Percentiles rank a stretch among this genome's conserved stretches.
phyloP scores from a whole-genome alignment of 495 filamentous ascomycete species.

The Corynascus novoguineensis region DNA sequence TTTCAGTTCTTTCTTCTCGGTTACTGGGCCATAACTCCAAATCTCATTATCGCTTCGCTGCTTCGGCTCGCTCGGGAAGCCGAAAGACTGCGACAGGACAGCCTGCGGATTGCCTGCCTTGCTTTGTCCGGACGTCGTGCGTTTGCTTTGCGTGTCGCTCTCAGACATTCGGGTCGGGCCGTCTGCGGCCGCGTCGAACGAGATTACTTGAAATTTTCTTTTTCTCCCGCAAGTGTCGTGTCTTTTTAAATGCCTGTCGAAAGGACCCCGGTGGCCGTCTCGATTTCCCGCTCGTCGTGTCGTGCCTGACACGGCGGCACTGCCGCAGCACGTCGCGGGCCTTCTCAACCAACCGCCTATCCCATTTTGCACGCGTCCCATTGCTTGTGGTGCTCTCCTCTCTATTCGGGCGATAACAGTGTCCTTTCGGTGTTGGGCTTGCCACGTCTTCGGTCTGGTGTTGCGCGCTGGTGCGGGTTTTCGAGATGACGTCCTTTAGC shows the following conservation, averaged over 20 bases:
- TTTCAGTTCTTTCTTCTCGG: constrained; percentile 6
- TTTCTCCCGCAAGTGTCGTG: neutral
- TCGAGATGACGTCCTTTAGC: constrained; percentile 36
- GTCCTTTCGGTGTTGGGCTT: neutral
- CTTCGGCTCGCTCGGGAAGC: no score
- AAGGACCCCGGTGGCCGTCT: constrained; percentile 20
- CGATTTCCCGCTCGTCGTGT: constrained; percentile 26
- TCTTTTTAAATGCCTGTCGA: neutral
- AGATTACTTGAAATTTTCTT: neutral
- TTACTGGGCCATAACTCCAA: constrained; percentile 6
- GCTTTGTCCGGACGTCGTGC: neutral
- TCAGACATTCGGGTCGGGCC: neutral
- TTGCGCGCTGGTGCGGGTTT: neutral
- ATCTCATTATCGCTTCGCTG: no score
- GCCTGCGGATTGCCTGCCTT: neutral
- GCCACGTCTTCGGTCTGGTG: neutral
- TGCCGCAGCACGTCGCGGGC: constrained; percentile 8
- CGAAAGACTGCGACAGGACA: neutral
- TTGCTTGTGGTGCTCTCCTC: neutral
- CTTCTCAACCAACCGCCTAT: neutral
- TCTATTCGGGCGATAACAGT: neutral
- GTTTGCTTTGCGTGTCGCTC: neutral
- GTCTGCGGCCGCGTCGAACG: neutral
- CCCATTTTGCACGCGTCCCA: neutral
- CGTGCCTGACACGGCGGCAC: constrained; percentile 28